Evolutionary conservation across 768 basidiomycete species (phyloP), one percentile per base, ranked within the genome.

Genomic region (Sutorius australiensis): DNA sequence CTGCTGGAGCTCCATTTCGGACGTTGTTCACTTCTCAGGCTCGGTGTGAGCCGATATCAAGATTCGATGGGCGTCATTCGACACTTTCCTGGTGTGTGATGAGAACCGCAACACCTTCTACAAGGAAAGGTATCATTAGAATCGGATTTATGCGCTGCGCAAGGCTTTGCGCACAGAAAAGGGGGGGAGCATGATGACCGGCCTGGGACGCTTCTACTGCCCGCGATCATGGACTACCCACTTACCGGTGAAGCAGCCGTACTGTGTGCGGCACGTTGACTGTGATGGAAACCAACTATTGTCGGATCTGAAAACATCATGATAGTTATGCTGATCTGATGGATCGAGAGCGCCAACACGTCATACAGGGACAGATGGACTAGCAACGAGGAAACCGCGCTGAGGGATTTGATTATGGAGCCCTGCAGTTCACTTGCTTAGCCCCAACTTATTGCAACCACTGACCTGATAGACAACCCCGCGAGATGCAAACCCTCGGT

Each of bases 1-100:
- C 34, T 46, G 46, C 36, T 6, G 36, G 50, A 33, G 38, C 50
- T 43, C 27, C 21, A 50, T 32, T 46, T 31, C 11, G 48, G 46
- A 48, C 16, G 52, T 31, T 36, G 50, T 30, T 28, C 47, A 37
- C 54, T 64, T 63, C 62, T 58, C 40, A 2, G 13, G 33, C 34
- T 34, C 17, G 37, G 49, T 39, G 40, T 37, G 30, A 19, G 6
- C 34, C 42, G 34, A 17, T 47, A 56, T 48, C 46, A 36, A 14
- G 30, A 38, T 40, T 41, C 27, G 44, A 48, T 61, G 55, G 37
- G 58, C 55, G 58, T 49, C 24, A 24, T 24, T 24, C 24, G 24
- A 4, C 4, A 2, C 45, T 50, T 24, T 48, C 27, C 24, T 39
- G 3, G 28, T 24, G 12, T 41, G 27, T 27, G 38, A 32, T 21